A percentile compares a stretch with the other conserved stretches of the same genome.
Conservation (phyloP, 495 filamentous ascomycete genomes). For the Talaromyces adpressus region DNA sequence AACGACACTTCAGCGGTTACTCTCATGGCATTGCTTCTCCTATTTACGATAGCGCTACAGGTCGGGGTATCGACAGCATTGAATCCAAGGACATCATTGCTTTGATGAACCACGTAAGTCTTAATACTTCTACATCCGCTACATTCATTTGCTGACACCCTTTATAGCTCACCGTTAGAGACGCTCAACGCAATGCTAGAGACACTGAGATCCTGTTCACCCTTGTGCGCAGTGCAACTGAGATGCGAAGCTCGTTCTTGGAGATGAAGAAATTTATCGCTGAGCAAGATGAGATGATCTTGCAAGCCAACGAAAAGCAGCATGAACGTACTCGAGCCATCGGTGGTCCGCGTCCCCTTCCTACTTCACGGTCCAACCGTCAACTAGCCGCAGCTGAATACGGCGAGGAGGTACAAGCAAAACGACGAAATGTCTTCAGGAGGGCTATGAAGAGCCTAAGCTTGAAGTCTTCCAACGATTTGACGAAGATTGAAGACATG, state of each 20-base stretch:
- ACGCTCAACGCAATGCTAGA: slow-evolving; percentile 91
- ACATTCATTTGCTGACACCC: slow-evolving; percentile 24
- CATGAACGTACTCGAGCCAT: slow-evolving; percentile 78
- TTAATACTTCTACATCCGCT: not conserved
- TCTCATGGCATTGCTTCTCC: slow-evolving; percentile 75
- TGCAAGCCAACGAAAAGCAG: slow-evolving; percentile 75
- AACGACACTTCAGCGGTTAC: slow-evolving; percentile 75
- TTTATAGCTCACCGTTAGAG: slow-evolving; percentile 78
- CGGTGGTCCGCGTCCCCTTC: slow-evolving; percentile 81
- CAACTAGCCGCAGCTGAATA: slow-evolving; percentile 52
- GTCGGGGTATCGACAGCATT: slow-evolving; percentile 83
- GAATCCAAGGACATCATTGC: slow-evolving; percentile 96
- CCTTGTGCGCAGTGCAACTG: slow-evolving; percentile 85
- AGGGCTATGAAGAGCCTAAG: slow-evolving; percentile 85
- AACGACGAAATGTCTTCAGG: slow-evolving; percentile 84
- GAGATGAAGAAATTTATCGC: slow-evolving; percentile 90
- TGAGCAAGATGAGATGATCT: slow-evolving; percentile 76
- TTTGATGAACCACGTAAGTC: slow-evolving; percentile 90
- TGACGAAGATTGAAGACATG: slow-evolving; percentile 92
- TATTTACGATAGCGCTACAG: slow-evolving; percentile 85
- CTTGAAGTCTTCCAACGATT: slow-evolving; percentile 77
- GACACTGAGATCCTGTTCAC: slow-evolving; percentile 97
- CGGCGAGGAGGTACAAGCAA: slow-evolving; percentile 66
- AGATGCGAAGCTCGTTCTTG: slow-evolving; percentile 96
- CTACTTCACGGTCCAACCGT: slow-evolving; percentile 45